Conservation (phyloP, 345 rosid species). For the Nephelium lappaceum region DNA sequence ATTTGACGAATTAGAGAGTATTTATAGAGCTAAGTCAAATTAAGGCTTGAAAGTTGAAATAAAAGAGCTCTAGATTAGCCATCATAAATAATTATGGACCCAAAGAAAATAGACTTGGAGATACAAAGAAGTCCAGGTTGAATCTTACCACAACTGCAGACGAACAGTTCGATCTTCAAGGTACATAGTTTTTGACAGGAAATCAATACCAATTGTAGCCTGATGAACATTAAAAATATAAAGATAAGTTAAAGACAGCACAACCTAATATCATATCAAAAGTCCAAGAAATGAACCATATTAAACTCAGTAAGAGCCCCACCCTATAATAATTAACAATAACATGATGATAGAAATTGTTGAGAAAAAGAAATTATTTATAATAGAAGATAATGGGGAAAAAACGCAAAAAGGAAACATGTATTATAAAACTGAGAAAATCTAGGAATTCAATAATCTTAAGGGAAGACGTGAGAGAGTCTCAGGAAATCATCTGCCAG, state of each 20-base stretch:
- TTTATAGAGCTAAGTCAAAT: neutral
- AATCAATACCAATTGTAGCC: conserved; percentile 88
- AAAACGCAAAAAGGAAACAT: neutral
- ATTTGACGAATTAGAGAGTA: neutral
- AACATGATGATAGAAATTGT: neutral
- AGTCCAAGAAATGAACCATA: neutral
- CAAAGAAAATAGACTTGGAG: neutral
- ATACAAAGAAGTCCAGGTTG: neutral
- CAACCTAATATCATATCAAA: neutral
- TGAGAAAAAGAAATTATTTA: neutral
- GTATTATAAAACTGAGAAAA: neutral
- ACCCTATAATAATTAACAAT: neutral
- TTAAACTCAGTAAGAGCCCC: neutral
- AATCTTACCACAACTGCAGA: conserved; percentile 69
- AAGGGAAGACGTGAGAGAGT: neutral
- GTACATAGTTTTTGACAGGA: conserved; percentile 85
- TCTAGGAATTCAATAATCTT: neutral
- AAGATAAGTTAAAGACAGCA: neutral
- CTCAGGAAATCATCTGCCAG: neutral
- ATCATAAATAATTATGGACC: neutral
- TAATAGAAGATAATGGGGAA: neutral
- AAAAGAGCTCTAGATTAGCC: conserved; percentile 3
- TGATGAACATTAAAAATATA: conserved; percentile 26
- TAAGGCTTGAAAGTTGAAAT: neutral
- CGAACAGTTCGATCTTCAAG: conserved; percentile 86